Base-by-base conservation (phyloP, 2,329 filamentous ascomycete species). In the Hymenoscyphus albidus region DNA sequence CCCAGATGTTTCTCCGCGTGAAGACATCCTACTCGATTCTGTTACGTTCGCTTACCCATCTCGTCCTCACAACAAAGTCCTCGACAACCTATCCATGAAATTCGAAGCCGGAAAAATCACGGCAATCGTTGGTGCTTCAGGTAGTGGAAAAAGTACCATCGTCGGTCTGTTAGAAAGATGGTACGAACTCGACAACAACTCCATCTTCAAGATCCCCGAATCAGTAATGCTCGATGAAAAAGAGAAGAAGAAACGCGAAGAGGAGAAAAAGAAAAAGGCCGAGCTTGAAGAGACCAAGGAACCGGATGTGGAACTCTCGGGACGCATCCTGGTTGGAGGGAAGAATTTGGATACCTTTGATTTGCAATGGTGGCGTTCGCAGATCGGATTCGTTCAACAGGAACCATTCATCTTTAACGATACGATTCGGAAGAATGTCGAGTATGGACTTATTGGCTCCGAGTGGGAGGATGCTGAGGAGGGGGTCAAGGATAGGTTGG, bases 21-120 rank as follows among this genome's bases (percentile, higher is more conserved):
- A 78, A 18, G 82, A 88, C 61, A 88, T 91, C 59, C 76, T 82
- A 5, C 84, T 93, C 51, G 77, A 85, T 12, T 80, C 85, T 54
- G 83, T 93, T 12, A 83, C 81, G n/a, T 93, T 93, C 71, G 84
- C 88, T 1, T 93, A 93, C 70, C 90, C 90, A 0, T 85, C 79
- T 59, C 80, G 88, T 13, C 85, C 86, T 0, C 82, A 87, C 64
- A 83, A 88, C 66, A 85, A 85, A 70, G 84, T 91, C 0, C 76
- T 91, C 1, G 82, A 89, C 69, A 77, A 81, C 2, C 74, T 91
- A 2, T 80, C 82, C 69, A 76, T 91, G 9, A 78, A 75, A 0
- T 84, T 92, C 63, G 80, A 84, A 65, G 80, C 84, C 7, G 87
- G 88, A 22, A 89, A 90, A 71, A 83, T 88, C 1, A 91, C 88